These are phyloP conservation scores for Candida germanica DNA, from an alignment of 805 yeast genomes.

Conservation along the genomic window DNA sequence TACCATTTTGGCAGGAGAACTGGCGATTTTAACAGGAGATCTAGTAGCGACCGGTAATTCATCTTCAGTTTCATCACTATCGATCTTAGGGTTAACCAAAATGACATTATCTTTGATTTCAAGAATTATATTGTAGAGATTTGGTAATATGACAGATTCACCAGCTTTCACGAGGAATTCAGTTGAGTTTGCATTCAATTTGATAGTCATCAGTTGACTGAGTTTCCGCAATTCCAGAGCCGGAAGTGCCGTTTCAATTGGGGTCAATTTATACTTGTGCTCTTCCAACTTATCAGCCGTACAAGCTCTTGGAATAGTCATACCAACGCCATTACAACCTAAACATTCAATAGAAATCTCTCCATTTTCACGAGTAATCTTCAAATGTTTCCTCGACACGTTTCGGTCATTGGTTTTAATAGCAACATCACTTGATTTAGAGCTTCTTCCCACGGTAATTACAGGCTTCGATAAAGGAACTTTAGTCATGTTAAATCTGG, in stretches of 20 bases:
- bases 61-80: slow-evolving; percentile 47
- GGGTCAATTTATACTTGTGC: slow-evolving; percentile 19
- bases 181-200: slow-evolving; percentile 41
- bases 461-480: slow-evolving; percentile 37
- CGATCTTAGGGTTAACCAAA: slow-evolving; percentile 46
- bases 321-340: slow-evolving; percentile 79
- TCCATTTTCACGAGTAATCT: slow-evolving; percentile 39
- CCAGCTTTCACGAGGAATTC: slow-evolving; percentile 56
- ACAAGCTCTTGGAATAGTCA: slow-evolving; percentile 56
- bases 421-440: slow-evolving; percentile 52
- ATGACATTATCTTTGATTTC: slow-evolving; percentile 71
- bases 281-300: slow-evolving; percentile 20
- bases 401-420: slow-evolving; percentile 48
- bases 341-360: slow-evolving; percentile 59
- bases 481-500: slow-evolving; percentile 27
- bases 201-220: slow-evolving; percentile 30
- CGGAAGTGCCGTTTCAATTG: slow-evolving; percentile 10
- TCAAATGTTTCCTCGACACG: slow-evolving; percentile 67
- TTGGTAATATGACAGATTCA: slow-evolving; percentile 66
- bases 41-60: slow-evolving; percentile 24
- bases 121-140: slow-evolving; percentile 55
- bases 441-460: slow-evolving; percentile 65
- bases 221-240: slow-evolving; percentile 4
- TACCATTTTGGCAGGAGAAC: background rate
- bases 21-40: background rate